Evolutionary conservation across 148 eudicot species (phyloP), one percentile per base, ranked within the genome.

Genomic region (Chenopodium berlandieri): DNA sequence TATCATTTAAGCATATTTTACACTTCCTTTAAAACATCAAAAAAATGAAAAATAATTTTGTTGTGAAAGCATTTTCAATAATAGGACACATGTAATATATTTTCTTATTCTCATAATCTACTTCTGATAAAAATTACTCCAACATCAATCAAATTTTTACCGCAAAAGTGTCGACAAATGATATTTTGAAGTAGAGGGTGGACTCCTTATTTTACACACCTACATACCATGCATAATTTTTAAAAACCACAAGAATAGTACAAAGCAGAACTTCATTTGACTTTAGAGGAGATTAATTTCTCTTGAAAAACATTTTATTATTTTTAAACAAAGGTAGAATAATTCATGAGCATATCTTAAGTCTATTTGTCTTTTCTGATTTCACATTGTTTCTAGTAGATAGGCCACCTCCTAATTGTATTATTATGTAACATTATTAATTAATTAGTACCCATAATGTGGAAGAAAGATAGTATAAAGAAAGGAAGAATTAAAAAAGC

Each of bases 361-460:
- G 74, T 77, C 77, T 64, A 56, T 80, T 64, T 67, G 64, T 30
- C 74, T 81, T 65, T 19, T 34, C 14, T 65, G 66, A 77, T 54
- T 84, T 84, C 86, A 84, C 83, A 84, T 67, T 65, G 77, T 64
- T 84, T 84, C 69, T 40, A 81, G 81, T 78, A 77, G 75, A 77
- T 77, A 77, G 71, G 81, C 78, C 44, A 4, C 40, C 75, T 52
- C 75, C 62, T 81, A 77, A 77, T 84, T 81, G 56, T 37, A 76
- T 64, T 37, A 76, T 64, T 47, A 65, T 73, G 31, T 37, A 13
- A 76, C 25, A 76, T 76, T 14, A 71, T 46, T 48, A 81, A 71
- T 46, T 48, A 81, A 84, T 63, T 52, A 81, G 70, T 12, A 62
- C 72, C 74, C 69, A 72, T 65, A 85, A 81, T 85, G 87, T 85